Conservation (phyloP, 75 land plant species). For the Pinus taeda region DNA sequence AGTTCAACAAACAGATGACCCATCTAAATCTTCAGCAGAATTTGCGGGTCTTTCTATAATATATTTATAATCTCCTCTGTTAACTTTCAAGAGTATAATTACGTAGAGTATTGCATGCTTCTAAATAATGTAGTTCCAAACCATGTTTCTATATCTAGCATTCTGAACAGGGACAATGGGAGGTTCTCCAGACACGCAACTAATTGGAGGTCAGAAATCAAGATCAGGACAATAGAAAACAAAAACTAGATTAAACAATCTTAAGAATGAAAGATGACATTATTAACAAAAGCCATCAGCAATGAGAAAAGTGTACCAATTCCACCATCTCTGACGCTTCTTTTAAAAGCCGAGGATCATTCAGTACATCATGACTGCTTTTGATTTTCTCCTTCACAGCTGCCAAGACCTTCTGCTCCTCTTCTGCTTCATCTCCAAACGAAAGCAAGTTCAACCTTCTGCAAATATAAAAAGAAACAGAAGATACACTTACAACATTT, state of each 20-base stretch:
- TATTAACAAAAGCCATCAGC: not conserved
- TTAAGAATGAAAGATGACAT: slow-evolving; percentile 2
- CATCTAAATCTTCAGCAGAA: not conserved
- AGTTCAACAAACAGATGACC: not conserved
- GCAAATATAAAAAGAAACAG: slow-evolving; percentile 2
- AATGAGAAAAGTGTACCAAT: slow-evolving; percentile 31
- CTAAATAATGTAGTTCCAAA: not conserved
- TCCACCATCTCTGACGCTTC: slow-evolving; percentile 34
- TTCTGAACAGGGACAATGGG: not conserved
- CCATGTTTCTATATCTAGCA: not conserved
- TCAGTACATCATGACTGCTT: slow-evolving; percentile 97
- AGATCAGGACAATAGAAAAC: not conserved
- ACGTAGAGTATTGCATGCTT: not conserved
- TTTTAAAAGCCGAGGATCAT: slow-evolving; percentile 95
- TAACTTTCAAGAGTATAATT: not conserved
- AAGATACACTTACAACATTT: not conserved
- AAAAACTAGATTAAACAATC: not conserved
- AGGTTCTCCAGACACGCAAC: not conserved
- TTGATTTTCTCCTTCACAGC: slow-evolving; percentile 68
- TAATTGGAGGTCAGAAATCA: not conserved
- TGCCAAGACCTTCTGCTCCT: slow-evolving; percentile 76
- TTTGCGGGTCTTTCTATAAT: not conserved
- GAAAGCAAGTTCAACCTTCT: slow-evolving; percentile 91
- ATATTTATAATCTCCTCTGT: not conserved
- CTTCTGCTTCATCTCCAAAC: slow-evolving; percentile 98